phyloP scores from a whole-genome alignment of 1,284 basidiomycete genomes.

The Malassezia pachydermatis region DNA sequence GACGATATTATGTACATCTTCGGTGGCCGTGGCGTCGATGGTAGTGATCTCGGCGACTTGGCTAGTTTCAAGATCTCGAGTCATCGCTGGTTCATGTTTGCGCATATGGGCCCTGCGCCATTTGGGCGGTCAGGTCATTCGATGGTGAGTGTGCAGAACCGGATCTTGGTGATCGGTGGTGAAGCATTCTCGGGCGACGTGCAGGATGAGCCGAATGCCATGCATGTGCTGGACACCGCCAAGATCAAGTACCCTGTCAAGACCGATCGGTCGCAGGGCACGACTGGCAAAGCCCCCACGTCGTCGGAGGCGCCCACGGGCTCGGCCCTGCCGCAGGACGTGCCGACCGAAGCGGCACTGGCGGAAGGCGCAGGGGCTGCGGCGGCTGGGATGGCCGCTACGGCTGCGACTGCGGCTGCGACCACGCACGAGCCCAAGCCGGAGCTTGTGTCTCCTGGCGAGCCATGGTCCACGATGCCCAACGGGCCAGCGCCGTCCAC shows the following conservation, averaged over 20 bases:
- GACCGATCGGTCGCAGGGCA: slow-evolving; percentile 21
- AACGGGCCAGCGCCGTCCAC: too few relatives aligned
- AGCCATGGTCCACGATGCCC: too few relatives aligned
- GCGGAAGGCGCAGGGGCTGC: not conserved
- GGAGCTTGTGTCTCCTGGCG: too few relatives aligned
- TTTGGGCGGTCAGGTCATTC: slow-evolving; percentile 84
- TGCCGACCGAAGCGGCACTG: not conserved
- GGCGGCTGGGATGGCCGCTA: slow-evolving; percentile 7
- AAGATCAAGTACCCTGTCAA: slow-evolving; percentile 48
- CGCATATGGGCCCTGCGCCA: slow-evolving; percentile 94
- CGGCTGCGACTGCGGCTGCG: not conserved
- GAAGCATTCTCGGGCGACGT: slow-evolving; percentile 66
- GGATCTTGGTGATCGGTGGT: slow-evolving; percentile 85
- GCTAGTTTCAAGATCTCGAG: slow-evolving; percentile 85
- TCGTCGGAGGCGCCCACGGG: not conserved
- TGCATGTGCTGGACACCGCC: slow-evolving; percentile 58
- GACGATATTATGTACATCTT: slow-evolving; percentile 98
- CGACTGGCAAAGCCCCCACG: slow-evolving; percentile 13
- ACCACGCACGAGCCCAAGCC: too few relatives aligned
- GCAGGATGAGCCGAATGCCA: slow-evolving; percentile 67
- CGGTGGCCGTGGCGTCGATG: slow-evolving; percentile 91
- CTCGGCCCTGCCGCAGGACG: slow-evolving; percentile 3
- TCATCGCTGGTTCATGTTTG: slow-evolving; percentile 91
- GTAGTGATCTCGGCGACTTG: slow-evolving; percentile 86
- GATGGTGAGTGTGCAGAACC: slow-evolving; percentile 77